Percentiles rank a stretch among this genome's conserved stretches.
Evolutionary conservation across 169 alveolate genomes (phyloP).

Genomic region (Eimeria maxima): DNA sequence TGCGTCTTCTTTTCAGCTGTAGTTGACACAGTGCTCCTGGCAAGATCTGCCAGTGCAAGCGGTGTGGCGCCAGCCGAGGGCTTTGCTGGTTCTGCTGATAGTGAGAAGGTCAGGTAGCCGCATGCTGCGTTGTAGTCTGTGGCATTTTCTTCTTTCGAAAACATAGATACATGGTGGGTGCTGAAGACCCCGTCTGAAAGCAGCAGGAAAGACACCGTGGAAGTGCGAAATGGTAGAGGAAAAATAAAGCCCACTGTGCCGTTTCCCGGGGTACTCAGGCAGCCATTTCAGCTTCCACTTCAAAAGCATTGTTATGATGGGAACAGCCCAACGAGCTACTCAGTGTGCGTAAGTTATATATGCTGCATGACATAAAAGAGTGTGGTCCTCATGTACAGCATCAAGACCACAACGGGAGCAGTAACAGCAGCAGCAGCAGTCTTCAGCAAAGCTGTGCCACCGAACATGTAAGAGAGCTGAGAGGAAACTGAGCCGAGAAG

Average conservation of each 20-base stretch:
- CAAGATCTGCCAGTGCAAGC: background rate
- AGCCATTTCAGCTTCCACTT: background rate
- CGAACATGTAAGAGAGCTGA: slow-evolving; percentile 26
- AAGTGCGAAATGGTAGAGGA: background rate
- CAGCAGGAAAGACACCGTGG: background rate
- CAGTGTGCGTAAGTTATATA: background rate
- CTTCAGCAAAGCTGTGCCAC: background rate
- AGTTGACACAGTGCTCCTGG: background rate
- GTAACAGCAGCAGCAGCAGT: background rate
- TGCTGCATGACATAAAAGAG: background rate
- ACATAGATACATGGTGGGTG: slow-evolving; percentile 16
- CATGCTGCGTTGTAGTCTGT: slow-evolving; percentile 16
- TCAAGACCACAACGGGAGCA: background rate
- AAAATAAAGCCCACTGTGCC: background rate
- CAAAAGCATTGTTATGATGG: background rate
- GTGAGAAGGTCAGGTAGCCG: slow-evolving; percentile 57
- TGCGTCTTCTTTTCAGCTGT: background rate
- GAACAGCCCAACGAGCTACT: background rate
- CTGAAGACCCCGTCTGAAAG: slow-evolving; percentile 14
- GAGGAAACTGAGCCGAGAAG: slow-evolving; percentile 48
- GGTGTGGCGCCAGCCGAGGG: background rate
- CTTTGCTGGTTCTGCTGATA: slow-evolving; percentile 7
- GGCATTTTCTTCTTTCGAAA: background rate
- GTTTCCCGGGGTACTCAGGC: background rate
- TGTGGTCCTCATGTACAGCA: background rate